Evolutionary conservation across 768 basidiomycete species (phyloP).

Genomic region (Dacryopinax primogenitus): DNA sequence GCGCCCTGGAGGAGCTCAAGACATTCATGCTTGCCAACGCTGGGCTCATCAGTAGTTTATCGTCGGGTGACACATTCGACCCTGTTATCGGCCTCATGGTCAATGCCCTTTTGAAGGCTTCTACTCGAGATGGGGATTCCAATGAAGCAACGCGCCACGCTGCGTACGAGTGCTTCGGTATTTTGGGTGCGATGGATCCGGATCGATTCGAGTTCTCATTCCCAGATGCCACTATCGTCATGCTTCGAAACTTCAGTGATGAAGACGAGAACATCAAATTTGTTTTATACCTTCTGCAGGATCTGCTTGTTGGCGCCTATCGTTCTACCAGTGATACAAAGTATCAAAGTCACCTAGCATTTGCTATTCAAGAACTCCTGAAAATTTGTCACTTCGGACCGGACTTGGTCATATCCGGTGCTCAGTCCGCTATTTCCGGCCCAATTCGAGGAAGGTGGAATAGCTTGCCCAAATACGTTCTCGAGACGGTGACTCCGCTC

Average conservation of each 20-base stretch:
- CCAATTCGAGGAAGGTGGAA: conserved; percentile 70
- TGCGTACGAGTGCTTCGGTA: conserved; percentile 82
- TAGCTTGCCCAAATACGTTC: conserved; percentile 61
- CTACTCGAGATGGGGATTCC: conserved; percentile 66
- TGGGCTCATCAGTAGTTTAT: conserved; percentile 42
- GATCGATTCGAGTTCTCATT: conserved; percentile 67
- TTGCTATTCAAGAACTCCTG: conserved; percentile 81
- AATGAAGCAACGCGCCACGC: conserved; percentile 51
- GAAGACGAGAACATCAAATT: conserved; percentile 64
- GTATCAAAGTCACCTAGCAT: conserved; percentile 81
- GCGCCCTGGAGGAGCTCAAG: conserved; percentile 65
- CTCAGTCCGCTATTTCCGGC: conserved; percentile 35
- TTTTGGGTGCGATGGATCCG: conserved; percentile 87
- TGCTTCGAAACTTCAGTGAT: conserved; percentile 69
- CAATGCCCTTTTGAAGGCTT: conserved; percentile 50
- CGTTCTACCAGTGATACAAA: conserved; percentile 87
- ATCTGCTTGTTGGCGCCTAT: conserved; percentile 79
- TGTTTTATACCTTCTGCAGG: conserved; percentile 70
- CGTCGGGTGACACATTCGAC: conserved; percentile 81
- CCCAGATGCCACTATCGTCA: conserved; percentile 50
- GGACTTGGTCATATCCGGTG: conserved; percentile 48
- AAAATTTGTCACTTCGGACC: conserved; percentile 75
- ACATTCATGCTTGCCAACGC: conserved; percentile 37
- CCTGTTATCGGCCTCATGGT: conserved; percentile 56
- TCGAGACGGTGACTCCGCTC: conserved; percentile 76